Conservation (phyloP, 495 filamentous ascomycete genomes). For the Haplographium delicatum region DNA sequence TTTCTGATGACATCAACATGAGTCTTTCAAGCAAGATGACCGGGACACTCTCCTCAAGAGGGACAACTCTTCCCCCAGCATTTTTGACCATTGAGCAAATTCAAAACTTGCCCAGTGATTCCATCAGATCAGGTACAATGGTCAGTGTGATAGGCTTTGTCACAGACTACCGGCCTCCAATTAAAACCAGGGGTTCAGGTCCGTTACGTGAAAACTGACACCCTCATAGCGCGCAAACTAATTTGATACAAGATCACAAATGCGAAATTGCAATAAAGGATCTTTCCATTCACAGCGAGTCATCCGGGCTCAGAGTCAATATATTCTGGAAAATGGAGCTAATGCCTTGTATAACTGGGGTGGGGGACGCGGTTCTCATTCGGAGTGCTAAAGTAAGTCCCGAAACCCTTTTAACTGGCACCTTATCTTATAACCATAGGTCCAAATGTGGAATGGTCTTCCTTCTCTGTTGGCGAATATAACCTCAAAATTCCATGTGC, state of each 20-base stretch:
- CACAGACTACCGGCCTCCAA: constrained; percentile 41
- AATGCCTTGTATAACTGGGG: constrained; percentile 33
- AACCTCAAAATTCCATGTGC: constrained; percentile 31
- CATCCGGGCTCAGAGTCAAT: constrained; percentile 28
- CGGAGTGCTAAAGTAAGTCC: constrained; percentile 33
- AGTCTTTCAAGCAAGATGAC: too few relatives aligned
- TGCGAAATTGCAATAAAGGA: constrained; percentile 20
- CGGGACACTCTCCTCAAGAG: not conserved
- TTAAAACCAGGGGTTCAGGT: constrained; percentile 36
- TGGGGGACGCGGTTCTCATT: constrained; percentile 38
- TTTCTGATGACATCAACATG: too few relatives aligned
- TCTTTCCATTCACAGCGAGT: constrained; percentile 28
- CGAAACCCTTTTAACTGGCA: constrained; percentile 18
- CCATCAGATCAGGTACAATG: constrained; percentile 13
- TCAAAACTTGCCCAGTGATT: constrained; percentile 1
- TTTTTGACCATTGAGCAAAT: constrained; percentile 20
- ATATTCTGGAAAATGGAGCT: constrained; percentile 37
- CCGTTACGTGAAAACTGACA: too few relatives aligned
- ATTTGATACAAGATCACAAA: constrained; percentile 20
- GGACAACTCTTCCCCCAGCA: constrained; percentile 4
- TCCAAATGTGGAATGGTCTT: constrained; percentile 27
- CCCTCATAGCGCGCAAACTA: too few relatives aligned
- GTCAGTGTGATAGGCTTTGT: constrained; percentile 46
- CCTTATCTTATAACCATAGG: constrained; percentile 11
- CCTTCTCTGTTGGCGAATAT: constrained; percentile 34